Evolutionary conservation across 345 rosid genomes (phyloP).

Genomic region (Odontarrhena argentea): DNA sequence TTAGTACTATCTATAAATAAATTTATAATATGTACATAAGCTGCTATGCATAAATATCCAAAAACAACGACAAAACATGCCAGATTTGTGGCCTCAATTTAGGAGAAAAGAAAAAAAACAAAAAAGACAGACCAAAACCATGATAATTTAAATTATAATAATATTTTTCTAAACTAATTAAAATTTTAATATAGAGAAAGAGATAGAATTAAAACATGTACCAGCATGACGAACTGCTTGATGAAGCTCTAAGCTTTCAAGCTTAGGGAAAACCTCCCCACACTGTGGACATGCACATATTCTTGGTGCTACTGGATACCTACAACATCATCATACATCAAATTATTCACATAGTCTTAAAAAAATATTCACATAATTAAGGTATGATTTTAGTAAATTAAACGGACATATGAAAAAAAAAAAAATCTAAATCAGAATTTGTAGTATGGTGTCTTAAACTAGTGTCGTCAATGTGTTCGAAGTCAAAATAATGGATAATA

Average conservation of each 20-base stretch:
- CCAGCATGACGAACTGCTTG: conserved; percentile 90
- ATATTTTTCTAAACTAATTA: neutral
- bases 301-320: conserved; percentile 65
- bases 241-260: conserved; percentile 78
- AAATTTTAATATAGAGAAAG: neutral
- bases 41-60: neutral
- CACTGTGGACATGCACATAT: conserved; percentile 68
- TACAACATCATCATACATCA: conserved; percentile 23
- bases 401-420: too few relatives aligned
- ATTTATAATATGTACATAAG: neutral
- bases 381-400: too few relatives aligned
- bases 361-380: neutral
- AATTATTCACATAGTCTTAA: neutral
- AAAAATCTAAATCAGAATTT: too few relatives aligned
- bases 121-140: conserved; percentile 16
- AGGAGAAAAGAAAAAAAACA: conserved; percentile 17
- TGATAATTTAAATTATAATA: neutral
- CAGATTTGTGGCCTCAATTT: conserved; percentile 32
- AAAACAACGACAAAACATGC: conserved; percentile 40
- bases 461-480: too few relatives aligned
- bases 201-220: conserved; percentile 16
- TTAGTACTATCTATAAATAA: conserved; percentile 11
- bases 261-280: conserved; percentile 76
- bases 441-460: too few relatives aligned
- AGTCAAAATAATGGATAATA: too few relatives aligned